These are phyloP conservation scores for Echria macrotheca DNA, from an alignment of 495 filamentous ascomycete species.

Conservation along the genomic window DNA sequence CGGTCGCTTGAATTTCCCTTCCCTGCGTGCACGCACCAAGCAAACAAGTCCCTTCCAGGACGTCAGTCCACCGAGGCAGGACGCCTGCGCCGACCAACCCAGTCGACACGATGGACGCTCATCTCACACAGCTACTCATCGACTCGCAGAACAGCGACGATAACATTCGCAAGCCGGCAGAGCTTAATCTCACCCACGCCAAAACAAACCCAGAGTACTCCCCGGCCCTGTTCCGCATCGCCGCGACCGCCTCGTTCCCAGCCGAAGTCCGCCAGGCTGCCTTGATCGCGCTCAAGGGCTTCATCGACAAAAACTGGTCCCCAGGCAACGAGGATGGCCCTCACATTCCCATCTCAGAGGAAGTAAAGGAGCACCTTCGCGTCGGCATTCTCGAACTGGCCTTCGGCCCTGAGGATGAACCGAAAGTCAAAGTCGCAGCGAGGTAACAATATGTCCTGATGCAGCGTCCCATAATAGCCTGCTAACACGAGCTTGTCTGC, in stretches of 20 bases:
- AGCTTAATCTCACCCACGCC: slow-evolving; percentile 65
- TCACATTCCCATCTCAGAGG: slow-evolving; percentile 59
- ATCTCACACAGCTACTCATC: slow-evolving; percentile 71
- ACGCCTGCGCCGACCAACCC: too few relatives aligned
- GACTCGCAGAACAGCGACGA: slow-evolving; percentile 69
- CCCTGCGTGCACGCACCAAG: too few relatives aligned
- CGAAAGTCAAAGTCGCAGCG: slow-evolving; percentile 78
- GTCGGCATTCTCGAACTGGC: slow-evolving; percentile 66
- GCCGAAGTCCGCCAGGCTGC: slow-evolving; percentile 76
- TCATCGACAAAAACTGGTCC: slow-evolving; percentile 75
- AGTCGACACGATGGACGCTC: slow-evolving; percentile 94
- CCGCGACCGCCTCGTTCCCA: slow-evolving; percentile 61
- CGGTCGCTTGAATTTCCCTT: too few relatives aligned
- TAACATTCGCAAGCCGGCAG: slow-evolving; percentile 69
- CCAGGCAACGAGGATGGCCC: slow-evolving; percentile 56
- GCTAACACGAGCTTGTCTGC: slow-evolving; percentile 5
- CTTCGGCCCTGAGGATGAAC: slow-evolving; percentile 66
- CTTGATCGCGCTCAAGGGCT: slow-evolving; percentile 70
- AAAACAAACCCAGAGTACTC: slow-evolving; percentile 65
- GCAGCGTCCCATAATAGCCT: not conserved
- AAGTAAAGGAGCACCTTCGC: slow-evolving; percentile 67
- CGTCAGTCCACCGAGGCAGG: too few relatives aligned
- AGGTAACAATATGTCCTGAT: slow-evolving; percentile 38
- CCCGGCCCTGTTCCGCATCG: slow-evolving; percentile 70
- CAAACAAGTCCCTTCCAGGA: too few relatives aligned